phyloP scores from a whole-genome alignment of 768 basidiomycete species.

The Boletus pseudo-olivaceus region DNA sequence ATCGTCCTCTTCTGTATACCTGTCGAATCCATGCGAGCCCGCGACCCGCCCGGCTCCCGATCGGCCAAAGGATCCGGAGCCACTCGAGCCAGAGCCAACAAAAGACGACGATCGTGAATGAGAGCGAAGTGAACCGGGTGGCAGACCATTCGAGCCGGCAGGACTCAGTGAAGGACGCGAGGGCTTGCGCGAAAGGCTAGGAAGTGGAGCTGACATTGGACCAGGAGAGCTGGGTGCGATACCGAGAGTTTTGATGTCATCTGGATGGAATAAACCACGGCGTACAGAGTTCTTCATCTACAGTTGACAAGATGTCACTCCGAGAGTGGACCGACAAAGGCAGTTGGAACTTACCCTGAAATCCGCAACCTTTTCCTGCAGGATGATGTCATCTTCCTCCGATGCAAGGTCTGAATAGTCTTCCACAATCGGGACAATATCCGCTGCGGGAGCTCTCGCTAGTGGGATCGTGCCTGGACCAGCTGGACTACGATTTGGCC shows the following conservation, averaged over 20 bases:
- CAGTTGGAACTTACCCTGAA: slow-evolving; percentile 57
- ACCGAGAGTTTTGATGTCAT: slow-evolving; percentile 82
- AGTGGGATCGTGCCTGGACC: slow-evolving; percentile 47
- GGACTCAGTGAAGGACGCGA: slow-evolving; percentile 55
- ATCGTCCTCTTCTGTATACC: slow-evolving; percentile 85
- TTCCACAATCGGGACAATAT: slow-evolving; percentile 71
- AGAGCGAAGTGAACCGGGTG: slow-evolving; percentile 31
- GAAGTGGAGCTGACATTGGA: slow-evolving; percentile 67
- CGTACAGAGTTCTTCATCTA: slow-evolving; percentile 69
- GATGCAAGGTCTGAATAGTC: slow-evolving; percentile 87
- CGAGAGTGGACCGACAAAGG: neutral
- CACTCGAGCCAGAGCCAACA: slow-evolving; percentile 38
- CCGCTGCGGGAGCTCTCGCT: slow-evolving; percentile 57
- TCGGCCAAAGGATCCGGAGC: slow-evolving; percentile 57
- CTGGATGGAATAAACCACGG: slow-evolving; percentile 82
- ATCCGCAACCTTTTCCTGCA: slow-evolving; percentile 78
- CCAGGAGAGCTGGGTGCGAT: slow-evolving; percentile 47
- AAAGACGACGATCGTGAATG: slow-evolving; percentile 64
- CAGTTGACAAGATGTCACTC: neutral
- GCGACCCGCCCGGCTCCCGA: slow-evolving; percentile 55
- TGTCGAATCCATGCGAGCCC: slow-evolving; percentile 67
- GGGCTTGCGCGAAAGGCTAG: slow-evolving; percentile 47
- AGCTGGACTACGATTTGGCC: slow-evolving; percentile 69
- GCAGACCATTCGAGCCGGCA: slow-evolving; percentile 27
- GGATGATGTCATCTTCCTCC: slow-evolving; percentile 69